These are phyloP conservation scores for Cercospora zeina DNA, from an alignment of 2,329 filamentous ascomycete species.

Conservation along the genomic window DNA sequence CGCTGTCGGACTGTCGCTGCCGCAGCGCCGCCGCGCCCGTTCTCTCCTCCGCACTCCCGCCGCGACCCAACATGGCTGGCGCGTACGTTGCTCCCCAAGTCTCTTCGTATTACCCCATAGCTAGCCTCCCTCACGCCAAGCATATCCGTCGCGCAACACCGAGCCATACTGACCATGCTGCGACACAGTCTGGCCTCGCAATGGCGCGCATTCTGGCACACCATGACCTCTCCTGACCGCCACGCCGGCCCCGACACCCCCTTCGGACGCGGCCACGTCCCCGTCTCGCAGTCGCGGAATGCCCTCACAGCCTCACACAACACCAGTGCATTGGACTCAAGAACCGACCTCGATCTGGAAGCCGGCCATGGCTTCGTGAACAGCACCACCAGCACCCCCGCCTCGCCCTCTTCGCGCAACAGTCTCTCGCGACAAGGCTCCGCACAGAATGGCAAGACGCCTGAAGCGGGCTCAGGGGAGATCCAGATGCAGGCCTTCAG, in stretches of 20 bases:
- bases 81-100: conserved; percentile 20
- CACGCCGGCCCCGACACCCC: conserved; percentile 91
- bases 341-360: conserved; percentile 71
- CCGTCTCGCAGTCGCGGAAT: conserved; percentile 76
- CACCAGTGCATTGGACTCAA: conserved; percentile 81
- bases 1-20: conserved; percentile 16
- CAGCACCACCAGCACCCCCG: conserved; percentile 68
- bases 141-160: neutral
- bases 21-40: conserved; percentile 16
- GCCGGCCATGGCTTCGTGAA: conserved; percentile 62
- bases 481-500: conserved; percentile 97
- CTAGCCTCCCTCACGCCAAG: conserved; percentile 5
- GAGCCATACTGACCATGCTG: conserved; percentile 15
- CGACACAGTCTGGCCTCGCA: conserved; percentile 58
- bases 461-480: conserved; percentile 72
- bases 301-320: conserved; percentile 78
- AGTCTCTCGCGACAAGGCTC: conserved; percentile 59
- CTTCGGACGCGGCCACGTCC: conserved; percentile 84
- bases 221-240: conserved; percentile 71
- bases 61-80: conserved; percentile 21
- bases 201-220: conserved; percentile 94
- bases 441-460: conserved; percentile 56
- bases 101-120: conserved; percentile 20
- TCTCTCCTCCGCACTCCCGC: conserved; percentile 8
- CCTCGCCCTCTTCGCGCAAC: conserved; percentile 79